Base-by-base conservation (phyloP, 2,329 filamentous ascomycete species). In the Graphiopsis chlorocephala region DNA sequence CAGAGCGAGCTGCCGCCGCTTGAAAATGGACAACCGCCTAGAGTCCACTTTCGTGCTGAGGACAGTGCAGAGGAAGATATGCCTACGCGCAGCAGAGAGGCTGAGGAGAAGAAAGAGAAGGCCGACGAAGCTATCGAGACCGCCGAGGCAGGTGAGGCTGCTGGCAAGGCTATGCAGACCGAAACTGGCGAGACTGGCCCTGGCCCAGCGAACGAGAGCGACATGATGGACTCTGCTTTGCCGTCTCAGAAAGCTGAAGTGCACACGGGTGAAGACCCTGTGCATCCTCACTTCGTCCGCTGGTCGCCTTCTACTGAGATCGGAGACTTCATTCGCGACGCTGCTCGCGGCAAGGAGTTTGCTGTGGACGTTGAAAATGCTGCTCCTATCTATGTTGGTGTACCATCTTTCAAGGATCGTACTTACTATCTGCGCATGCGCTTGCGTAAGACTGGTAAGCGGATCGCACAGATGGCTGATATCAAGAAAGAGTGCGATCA, bases 261-360 rank as follows among this genome's bases (percentile, higher is more conserved):
- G 12, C 78, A 87, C 69, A 25, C 35, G 12, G 62, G 35, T 8
- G 81, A 77, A n/a, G 71, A 75, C 23, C 71, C 75, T 1, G 79
- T 84, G 42, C 79, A 84, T 28, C 80, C 83, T 64, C 85, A 86
- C 62, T 95, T 94, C 80, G 91, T 97, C 2, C 88, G 92, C 31
- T 97, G 93, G 93, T 93, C 90, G 52, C 87, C 88, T 48, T 91
- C 89, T 31, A 97, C 93, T 0, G 93, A 97, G 75, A 90, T 97
- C 33, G 93, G 93, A 11, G 93, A 97, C 78, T 97, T 97, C 73
- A 95, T 97, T 69, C 88, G 92, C 10, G 93, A 97, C 74, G 93
- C 93, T 0, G 91, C 93, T 0, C 84, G 91, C 3, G 91, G 91
- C 0, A 87, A 91, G 63, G 92, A 96, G 73, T 97, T 97, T 73